Evolutionary conservation across 495 filamentous ascomycete genomes (phyloP), one percentile per base, ranked within the genome.

Genomic region (Usnea hakonensis): DNA sequence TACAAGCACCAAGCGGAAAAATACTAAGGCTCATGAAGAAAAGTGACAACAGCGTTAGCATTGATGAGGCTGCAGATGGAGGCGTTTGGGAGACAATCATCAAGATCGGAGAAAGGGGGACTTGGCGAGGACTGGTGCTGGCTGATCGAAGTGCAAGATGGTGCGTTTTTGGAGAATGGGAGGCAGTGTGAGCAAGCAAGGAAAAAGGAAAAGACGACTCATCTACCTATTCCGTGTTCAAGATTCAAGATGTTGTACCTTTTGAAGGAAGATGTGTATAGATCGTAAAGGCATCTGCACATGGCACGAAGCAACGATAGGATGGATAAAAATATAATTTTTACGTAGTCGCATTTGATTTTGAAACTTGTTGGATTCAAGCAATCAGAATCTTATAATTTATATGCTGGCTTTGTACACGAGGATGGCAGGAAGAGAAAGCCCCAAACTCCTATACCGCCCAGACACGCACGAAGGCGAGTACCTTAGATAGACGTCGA

Each of bases 141-240:
- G 94, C 94, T 16, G 94, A 99, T 78, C 82, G 94, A 58, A 97
- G 89, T 64, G 95, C 93, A 11, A 80, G 94, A 64, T 99, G 94
- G 94, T 97, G 95, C 75, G 94, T 99, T 28, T 99, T 96, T 78
- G 93, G 88, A 33, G 94, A 99, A 77, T 99, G 94, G 94, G 84
- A 90, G 64, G 85, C 84, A 73, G 74, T 80, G 57, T 87, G 68
- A 76, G 11, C 11, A 4, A 26, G 23, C 35, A 16, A 7, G 37
- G 36, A 17, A 28, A 36, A 46, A 13, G 8, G n/a, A 28, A 56
- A 50, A 54, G n/a, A 1, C 26, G 40, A 9, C 21, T 61, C 40
- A 30, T 61, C 37, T 21, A 61, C 7, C 41, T 17, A 43, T 30
- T 9, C 17, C 7, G 19, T 32, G 21, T 53, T 41, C 33, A 38